These are phyloP conservation scores for Epichloe gansuensis DNA, from an alignment of 2,329 filamentous ascomycete genomes.

Conservation along the genomic window DNA sequence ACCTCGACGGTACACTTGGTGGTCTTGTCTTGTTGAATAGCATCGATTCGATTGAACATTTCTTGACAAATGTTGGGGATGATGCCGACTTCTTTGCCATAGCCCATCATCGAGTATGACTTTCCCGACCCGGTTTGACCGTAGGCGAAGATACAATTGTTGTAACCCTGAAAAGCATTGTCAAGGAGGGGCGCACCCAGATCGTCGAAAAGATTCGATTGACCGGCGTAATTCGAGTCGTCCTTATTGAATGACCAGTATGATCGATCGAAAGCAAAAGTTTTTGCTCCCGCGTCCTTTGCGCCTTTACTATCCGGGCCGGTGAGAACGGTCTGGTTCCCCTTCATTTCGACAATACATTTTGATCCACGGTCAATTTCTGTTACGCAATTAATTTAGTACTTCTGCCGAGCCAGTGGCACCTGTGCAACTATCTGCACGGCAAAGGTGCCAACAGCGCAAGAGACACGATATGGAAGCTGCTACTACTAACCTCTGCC, in stretches of 20 bases:
- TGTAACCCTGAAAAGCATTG: slow-evolving; percentile 97
- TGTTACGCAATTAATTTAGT: slow-evolving; percentile 23
- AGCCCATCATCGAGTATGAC: slow-evolving; percentile 99
- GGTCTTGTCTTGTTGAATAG: slow-evolving; percentile 58
- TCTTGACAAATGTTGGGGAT: slow-evolving; percentile 95
- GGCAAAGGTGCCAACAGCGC: neutral
- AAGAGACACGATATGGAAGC: neutral
- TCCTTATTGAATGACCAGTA: slow-evolving; percentile 94
- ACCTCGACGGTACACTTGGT: slow-evolving; percentile 89
- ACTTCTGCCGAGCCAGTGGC: slow-evolving; percentile 25
- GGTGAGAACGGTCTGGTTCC: slow-evolving; percentile 73
- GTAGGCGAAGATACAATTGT: slow-evolving; percentile 99
- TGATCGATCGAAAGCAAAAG: slow-evolving; percentile 90
- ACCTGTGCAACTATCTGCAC: slow-evolving; percentile 18
- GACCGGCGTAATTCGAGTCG: slow-evolving; percentile 73
- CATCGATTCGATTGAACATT: slow-evolving; percentile 81
- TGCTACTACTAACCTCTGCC: slow-evolving; percentile 56
- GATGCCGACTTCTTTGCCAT: slow-evolving; percentile 88
- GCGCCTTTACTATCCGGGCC: slow-evolving; percentile 57
- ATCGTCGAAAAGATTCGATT: slow-evolving; percentile 79
- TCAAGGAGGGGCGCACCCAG: slow-evolving; percentile 82
- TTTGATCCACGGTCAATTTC: slow-evolving; percentile 83
- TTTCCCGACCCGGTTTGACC: slow-evolving; percentile 97
- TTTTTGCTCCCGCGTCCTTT: slow-evolving; percentile 63
- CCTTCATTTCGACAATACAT: slow-evolving; percentile 97